These are phyloP conservation scores for Micractinium conductrix DNA, from an alignment of 139 green algal genomes.

Conservation along the genomic window DNA sequence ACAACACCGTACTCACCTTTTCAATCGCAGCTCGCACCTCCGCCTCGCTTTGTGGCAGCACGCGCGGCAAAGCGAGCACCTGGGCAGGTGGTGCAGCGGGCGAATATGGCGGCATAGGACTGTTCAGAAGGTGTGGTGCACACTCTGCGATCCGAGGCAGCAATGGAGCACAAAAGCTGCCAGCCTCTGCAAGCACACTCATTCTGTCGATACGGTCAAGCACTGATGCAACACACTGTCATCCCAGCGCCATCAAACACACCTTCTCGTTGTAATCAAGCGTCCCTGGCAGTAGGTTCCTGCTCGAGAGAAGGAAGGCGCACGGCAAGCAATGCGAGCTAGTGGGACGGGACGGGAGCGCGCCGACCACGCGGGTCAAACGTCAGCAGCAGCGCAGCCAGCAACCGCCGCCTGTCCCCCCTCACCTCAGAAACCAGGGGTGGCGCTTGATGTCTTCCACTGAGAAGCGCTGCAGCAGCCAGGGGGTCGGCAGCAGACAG, in stretches of 20 bases:
- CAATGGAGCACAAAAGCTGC: too few relatives aligned
- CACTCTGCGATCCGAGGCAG: too few relatives aligned
- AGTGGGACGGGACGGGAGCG: too few relatives aligned
- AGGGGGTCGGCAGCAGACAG: background rate
- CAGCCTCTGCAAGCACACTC: too few relatives aligned
- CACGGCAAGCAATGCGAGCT: too few relatives aligned
- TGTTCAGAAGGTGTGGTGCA: too few relatives aligned
- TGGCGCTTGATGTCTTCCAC: slow-evolving; percentile 12
- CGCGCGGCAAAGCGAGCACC: background rate
- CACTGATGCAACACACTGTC: too few relatives aligned
- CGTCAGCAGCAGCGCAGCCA: background rate
- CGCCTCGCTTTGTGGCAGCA: slow-evolving; percentile 15
- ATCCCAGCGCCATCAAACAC: too few relatives aligned
- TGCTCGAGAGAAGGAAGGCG: background rate
- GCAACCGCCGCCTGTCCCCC: background rate
- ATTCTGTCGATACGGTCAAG: too few relatives aligned
- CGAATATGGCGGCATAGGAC: too few relatives aligned
- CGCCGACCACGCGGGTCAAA: too few relatives aligned
- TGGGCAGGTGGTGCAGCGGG: too few relatives aligned
- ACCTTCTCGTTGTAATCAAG: slow-evolving; percentile 13
- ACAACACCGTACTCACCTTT: background rate
- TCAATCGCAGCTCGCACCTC: background rate
- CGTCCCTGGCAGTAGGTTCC: slow-evolving; percentile 15
- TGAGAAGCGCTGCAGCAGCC: background rate
- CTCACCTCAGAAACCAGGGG: slow-evolving; percentile 15